phyloP scores from a whole-genome alignment of 805 yeast genomes.

The Candida silvicultrix region DNA sequence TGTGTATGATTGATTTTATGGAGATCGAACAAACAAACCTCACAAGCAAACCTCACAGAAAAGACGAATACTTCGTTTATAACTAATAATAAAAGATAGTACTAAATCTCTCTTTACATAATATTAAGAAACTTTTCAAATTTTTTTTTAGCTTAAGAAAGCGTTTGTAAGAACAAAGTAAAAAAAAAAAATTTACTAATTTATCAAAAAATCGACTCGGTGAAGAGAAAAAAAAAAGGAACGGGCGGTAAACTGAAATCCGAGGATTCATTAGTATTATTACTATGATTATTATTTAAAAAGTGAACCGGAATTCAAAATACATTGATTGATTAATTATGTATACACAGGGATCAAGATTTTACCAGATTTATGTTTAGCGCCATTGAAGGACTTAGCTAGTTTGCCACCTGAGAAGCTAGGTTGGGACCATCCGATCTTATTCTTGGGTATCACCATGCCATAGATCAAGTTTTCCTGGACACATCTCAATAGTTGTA shows the following conservation, averaged over 20 bases:
- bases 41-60: too few species aligned
- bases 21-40: too few species aligned
- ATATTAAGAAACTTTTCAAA: neutral
- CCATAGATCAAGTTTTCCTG: slow-evolving; percentile 44
- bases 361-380: slow-evolving; percentile 46
- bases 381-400: slow-evolving; percentile 51
- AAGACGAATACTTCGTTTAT: too few species aligned
- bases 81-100: too few species aligned
- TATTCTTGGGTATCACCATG: slow-evolving; percentile 29
- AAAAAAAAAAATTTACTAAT: neutral
- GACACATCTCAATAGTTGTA: slow-evolving; percentile 37
- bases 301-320: neutral
- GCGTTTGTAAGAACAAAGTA: neutral
- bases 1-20: too few species aligned
- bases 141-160: neutral
- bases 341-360: slow-evolving; percentile 42
- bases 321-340: neutral
- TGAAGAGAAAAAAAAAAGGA: too few species aligned
- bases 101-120: slow-evolving; percentile 2
- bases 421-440: slow-evolving; percentile 70
- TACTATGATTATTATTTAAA: too few species aligned
- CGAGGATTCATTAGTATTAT: too few species aligned
- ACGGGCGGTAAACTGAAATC: neutral
- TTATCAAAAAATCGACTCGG: neutral
- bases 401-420: slow-evolving; percentile 56